A percentile compares a stretch with the other conserved stretches of the same genome.
Conservation (phyloP, 352 stramenopile species). For the Saprolegnia diclina region DNA sequence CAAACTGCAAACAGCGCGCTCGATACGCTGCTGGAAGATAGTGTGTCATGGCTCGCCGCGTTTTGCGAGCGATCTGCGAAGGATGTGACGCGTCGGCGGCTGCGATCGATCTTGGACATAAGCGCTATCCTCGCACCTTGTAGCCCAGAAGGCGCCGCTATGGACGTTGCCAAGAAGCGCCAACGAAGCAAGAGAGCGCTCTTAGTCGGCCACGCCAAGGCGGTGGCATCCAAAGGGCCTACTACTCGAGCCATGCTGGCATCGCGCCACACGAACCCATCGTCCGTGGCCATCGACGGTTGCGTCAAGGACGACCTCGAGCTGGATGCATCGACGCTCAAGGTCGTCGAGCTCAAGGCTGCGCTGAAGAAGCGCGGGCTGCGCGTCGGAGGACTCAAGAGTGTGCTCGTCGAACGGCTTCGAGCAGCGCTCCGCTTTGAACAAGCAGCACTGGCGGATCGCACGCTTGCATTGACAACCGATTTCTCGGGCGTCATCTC, state of each 20-base stretch:
- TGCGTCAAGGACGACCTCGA: background rate
- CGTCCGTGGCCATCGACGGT: background rate
- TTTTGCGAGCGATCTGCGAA: constrained; percentile 13
- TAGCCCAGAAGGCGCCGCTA: background rate
- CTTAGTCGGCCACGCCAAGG: background rate
- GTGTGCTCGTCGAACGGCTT: constrained; percentile 24
- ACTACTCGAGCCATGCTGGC: too few species aligned
- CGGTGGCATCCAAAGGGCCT: background rate
- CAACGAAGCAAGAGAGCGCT: background rate
- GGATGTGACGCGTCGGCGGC: background rate
- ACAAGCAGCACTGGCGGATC: background rate
- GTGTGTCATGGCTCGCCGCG: background rate
- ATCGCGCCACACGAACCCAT: background rate
- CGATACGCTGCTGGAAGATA: background rate
- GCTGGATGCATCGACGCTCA: constrained; percentile 13
- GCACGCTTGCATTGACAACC: too few species aligned
- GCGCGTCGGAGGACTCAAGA: constrained; percentile 18
- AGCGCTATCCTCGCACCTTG: background rate
- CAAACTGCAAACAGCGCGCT: background rate
- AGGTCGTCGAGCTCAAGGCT: constrained; percentile 27
- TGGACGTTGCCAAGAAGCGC: background rate
- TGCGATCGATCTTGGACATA: background rate
- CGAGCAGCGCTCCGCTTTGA: constrained; percentile 7
- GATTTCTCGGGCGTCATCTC: too few species aligned
- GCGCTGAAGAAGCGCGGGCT: constrained; percentile 25